Conservation (phyloP, 176 grass and related monocot genomes). For the Echinochloa phyllopogon region DNA sequence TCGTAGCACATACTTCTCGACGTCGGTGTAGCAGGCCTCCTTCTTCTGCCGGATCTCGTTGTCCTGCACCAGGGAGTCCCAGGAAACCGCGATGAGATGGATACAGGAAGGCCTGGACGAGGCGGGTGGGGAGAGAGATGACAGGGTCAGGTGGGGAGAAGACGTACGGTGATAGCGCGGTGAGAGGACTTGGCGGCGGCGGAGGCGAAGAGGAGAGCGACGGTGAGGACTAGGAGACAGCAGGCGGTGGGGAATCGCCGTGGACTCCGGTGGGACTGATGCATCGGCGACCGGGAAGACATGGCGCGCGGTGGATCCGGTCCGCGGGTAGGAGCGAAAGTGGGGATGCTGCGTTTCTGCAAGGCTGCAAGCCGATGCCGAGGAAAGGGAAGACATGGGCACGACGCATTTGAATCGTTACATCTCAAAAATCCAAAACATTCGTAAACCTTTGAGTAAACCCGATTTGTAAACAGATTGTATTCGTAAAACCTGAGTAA, state of each 20-base stretch:
- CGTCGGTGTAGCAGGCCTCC: conserved; percentile 81
- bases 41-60: conserved; percentile 85
- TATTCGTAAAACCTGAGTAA: no score
- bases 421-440: no score
- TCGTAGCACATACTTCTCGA: conserved; percentile 71
- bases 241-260: conserved; percentile 2
- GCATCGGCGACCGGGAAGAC: conserved; percentile 26
- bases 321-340: neutral
- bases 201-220: conserved; percentile 43
- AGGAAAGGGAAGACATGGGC: no score
- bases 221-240: conserved; percentile 42
- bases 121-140: neutral
- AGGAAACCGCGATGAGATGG: conserved; percentile 1
- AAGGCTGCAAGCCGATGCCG: no score
- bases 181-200: conserved; percentile 66
- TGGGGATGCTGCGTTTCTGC: neutral
- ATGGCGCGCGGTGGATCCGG: conserved; percentile 47
- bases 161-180: conserved; percentile 73
- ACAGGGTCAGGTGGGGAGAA: neutral
- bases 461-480: no score
- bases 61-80: conserved; percentile 47
- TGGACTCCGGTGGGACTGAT: conserved; percentile 24
- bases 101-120: neutral
- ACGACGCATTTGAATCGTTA: no score
- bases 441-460: no score